Percentiles rank a stretch among this genome's conserved stretches.
These are phyloP conservation scores for Fusarium sulawesiense DNA, from an alignment of 2,329 filamentous ascomycete species.

Conservation along the genomic window DNA sequence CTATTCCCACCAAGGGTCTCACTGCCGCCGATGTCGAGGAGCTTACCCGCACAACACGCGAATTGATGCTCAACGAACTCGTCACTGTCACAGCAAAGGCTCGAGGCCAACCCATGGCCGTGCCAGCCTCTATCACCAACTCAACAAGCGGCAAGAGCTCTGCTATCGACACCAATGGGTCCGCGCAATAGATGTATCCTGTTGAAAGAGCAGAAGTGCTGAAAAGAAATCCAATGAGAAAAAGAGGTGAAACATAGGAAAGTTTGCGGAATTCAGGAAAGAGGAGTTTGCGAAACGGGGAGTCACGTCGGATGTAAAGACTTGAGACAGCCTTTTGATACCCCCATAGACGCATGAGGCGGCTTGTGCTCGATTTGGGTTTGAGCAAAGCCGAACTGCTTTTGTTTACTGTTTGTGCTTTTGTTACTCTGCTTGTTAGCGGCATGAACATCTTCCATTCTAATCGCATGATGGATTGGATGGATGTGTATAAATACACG, in stretches of 20 bases:
- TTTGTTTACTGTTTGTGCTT: slow-evolving; percentile 34
- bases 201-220: not conserved
- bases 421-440: slow-evolving; percentile 8
- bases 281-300: slow-evolving; percentile 36
- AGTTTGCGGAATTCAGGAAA: slow-evolving; percentile 11
- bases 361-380: slow-evolving; percentile 36
- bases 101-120: slow-evolving; percentile 54
- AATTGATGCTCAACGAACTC: slow-evolving; percentile 79
- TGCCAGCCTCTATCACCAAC: slow-evolving; percentile 43
- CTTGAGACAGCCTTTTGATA: slow-evolving; percentile 48
- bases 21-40: slow-evolving; percentile 81
- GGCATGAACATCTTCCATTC: not conserved
- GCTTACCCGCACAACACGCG: slow-evolving; percentile 74
- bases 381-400: slow-evolving; percentile 32
- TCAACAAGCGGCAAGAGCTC: slow-evolving; percentile 47
- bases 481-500: slow-evolving; percentile 15
- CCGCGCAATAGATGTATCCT: slow-evolving; percentile 51
- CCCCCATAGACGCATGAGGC: slow-evolving; percentile 51
- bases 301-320: slow-evolving; percentile 43
- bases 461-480: slow-evolving; percentile 18
- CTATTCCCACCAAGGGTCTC: slow-evolving; percentile 80
- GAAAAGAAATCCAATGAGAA: not conserved
- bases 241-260: slow-evolving; percentile 1
- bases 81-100: slow-evolving; percentile 64
- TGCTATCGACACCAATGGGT: slow-evolving; percentile 55